Conservation (phyloP, 1,139 yeast genomes). For the Diutina mesorugosa region DNA sequence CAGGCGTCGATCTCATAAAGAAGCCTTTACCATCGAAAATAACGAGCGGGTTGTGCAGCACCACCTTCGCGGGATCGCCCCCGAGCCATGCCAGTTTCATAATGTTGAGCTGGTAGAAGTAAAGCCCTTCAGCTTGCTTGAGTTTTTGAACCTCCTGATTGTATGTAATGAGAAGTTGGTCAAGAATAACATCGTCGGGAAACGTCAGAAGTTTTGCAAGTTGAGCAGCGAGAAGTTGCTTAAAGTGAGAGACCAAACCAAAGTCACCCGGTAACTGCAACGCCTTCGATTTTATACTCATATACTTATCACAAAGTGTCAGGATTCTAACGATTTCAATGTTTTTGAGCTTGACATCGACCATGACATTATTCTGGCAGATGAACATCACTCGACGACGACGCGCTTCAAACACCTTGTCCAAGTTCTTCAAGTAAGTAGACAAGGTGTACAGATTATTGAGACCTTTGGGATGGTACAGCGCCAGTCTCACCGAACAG, state of each 20-base stretch:
- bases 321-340: background rate
- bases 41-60: background rate
- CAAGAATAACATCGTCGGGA: background rate
- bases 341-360: background rate
- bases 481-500: background rate
- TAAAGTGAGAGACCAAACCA: background rate
- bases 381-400: background rate
- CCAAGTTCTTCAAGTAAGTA: background rate
- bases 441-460: background rate
- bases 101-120: background rate
- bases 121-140: background rate
- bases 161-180: background rate
- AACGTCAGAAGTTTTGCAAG: background rate
- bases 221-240: background rate
- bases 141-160: background rate
- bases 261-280: background rate
- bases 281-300: background rate
- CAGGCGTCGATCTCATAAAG: background rate
- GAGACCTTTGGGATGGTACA: conserved; percentile 1
- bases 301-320: background rate
- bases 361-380: background rate
- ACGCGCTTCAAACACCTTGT: background rate
- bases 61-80: background rate
- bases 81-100: conserved; percentile 1
- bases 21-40: background rate